Percentiles rank a stretch among this genome's conserved stretches.
Evolutionary conservation across 345 rosid species (phyloP).

Genomic region (Rhodamnia rubescens): DNA sequence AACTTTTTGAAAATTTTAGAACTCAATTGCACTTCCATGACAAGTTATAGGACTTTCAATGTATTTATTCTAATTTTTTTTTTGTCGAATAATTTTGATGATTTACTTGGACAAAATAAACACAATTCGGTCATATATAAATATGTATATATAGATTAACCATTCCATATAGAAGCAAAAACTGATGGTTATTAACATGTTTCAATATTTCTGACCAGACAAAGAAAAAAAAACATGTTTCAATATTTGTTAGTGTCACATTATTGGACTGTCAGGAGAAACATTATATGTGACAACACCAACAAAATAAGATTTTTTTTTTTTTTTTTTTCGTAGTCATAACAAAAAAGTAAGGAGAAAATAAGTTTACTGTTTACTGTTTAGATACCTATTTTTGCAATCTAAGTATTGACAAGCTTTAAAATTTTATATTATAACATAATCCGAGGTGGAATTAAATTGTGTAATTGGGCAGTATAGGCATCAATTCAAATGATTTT

Average conservation of each 20-base stretch:
- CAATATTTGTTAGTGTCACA: not conserved
- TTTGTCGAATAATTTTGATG: not conserved
- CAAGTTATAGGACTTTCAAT: too few species aligned
- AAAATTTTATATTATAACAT: not conserved
- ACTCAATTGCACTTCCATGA: too few species aligned
- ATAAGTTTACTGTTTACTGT: not conserved
- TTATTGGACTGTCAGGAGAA: not conserved
- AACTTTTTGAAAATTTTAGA: too few species aligned
- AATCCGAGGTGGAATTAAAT: not conserved
- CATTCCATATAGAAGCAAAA: not conserved
- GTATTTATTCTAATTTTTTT: not conserved
- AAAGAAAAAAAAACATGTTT: not conserved
- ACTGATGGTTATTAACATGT: not conserved
- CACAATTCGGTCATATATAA: not conserved
- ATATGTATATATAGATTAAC: not conserved
- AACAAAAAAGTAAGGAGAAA: not conserved
- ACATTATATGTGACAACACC: not conserved
- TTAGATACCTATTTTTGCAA: not conserved
- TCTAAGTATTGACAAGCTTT: not conserved
- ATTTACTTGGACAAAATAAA: not conserved
- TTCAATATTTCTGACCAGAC: not conserved
- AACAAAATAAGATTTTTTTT: too few species aligned
- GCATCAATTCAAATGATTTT: not conserved
- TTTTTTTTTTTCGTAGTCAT: too few species aligned
- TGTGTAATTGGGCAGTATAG: accelerated